Base-by-base conservation (phyloP, 805 yeast genomes). In the Kodamaea laetipori region DNA sequence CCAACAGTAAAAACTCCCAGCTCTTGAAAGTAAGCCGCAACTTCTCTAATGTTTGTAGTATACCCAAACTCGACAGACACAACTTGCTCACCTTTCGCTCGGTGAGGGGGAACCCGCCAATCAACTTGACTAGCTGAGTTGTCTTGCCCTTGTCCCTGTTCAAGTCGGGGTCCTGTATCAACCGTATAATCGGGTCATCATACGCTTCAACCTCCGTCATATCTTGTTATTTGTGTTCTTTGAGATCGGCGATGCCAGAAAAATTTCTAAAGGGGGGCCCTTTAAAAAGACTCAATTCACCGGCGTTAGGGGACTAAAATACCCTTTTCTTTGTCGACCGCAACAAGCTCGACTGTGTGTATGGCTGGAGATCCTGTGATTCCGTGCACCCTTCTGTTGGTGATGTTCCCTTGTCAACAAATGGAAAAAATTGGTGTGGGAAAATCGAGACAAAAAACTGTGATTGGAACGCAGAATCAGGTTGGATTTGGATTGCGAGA, bases 1-100 rank as follows among this genome's bases (percentile, higher is more conserved):
- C 81, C 19, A 78, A 57, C 7, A 82, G 73, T 34, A 74, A 60
- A 45, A 78, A 78, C 41, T 78, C 81, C 84, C 83, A 78, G 47
- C 74, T 74, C 46, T 73, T 69, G 37, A 76, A 61, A 26, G 64
- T 67, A 27, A 73, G 57, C 48, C 73, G 77, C 15, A 76, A 64
- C 47, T 71, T 70, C 57, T 78, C 83, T 32, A 78, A 59, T 34
- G 77, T 73, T 49, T 78, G 69, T 24, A 78, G 58, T 4, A 77
- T 70, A 43, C 71, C 70, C 44, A 77, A 65, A 6, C 74, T 64
- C 24, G 71, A 62, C 43, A 68, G 74, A 53, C 84, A 78, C 54
- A 76, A 65, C 43, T 73, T 67, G 39, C 74, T 71, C 11, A 78
- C 62, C 46, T 68, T 68, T 15, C 68, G 46, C 50, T 76, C 81